Evolutionary conservation across 352 stramenopile species (phyloP), one percentile per base, ranked within the genome.

Genomic region (Pilasporangium apinafurcum): DNA sequence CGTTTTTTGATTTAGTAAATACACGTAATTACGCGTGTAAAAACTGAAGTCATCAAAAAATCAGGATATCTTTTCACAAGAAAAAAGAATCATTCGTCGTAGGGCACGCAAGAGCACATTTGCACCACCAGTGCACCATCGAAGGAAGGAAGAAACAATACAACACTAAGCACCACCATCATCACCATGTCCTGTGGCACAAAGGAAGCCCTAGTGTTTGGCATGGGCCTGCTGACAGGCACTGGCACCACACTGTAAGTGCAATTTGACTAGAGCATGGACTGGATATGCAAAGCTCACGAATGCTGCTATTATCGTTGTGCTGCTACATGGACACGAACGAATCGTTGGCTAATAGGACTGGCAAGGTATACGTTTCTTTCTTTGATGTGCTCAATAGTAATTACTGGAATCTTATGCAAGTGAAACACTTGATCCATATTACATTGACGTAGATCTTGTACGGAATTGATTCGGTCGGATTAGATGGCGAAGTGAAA

Each of bases 401-500:
- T 12, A 1, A 44, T 14, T 22, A 1, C 2, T 8, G 26, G 8
- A 5, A 42, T 21, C 25, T 12, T 27, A 4, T 20, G 31, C 40
- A 32, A 35, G 10, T 8, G 21, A 21, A 26, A n/a, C n/a, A n/a
- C n/a, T n/a, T n/a, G n/a, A n/a, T n/a, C n/a, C n/a, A n/a, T n/a
- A 6, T 39, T 26, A 17, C 14, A 7, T 44, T 33, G n/a, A 35
- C 37, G 14, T 82, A 98, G 74, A 89, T 96, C n/a, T 71, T 98
- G 67, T 96, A 98, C 51, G 76, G 76, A 22, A 75, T 98, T 22
- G 76, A 95, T 43, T 86, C 81, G 9, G 69, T 94, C 21, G 92
- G 90, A 4, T 73, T 96, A 8, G 71, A 88, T 20, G 91, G 87
- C 14, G 62, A 92, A 38, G 55, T 89, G 12, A 94, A 97, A 65